These are phyloP conservation scores for Stephania japonica DNA, from an alignment of 164 flowering plant genomes.

Conservation along the genomic window DNA sequence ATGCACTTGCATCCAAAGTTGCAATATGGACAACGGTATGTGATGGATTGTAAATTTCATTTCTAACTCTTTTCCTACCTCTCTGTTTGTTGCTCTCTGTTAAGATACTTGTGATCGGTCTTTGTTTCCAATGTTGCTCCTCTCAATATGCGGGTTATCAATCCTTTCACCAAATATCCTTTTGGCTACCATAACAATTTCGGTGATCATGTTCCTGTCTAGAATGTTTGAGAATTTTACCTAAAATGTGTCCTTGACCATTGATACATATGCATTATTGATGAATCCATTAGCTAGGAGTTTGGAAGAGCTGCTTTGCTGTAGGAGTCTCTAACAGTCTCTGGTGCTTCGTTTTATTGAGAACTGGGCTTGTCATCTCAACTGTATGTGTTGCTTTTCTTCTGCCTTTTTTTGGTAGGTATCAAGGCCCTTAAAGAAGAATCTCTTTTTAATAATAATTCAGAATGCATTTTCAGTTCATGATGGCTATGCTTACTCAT, in stretches of 20 bases:
- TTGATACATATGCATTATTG: slow-evolving; percentile 58
- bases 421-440: background rate
- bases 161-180: slow-evolving; percentile 93
- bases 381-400: slow-evolving; percentile 67
- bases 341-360: slow-evolving; percentile 48
- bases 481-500: background rate
- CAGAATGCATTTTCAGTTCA: background rate
- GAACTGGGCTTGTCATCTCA: slow-evolving; percentile 70
- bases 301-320: slow-evolving; percentile 75
- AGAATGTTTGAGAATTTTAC: background rate
- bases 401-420: slow-evolving; percentile 80
- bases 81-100: background rate
- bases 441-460: background rate
- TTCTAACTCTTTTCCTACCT: background rate
- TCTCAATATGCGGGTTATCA: slow-evolving; percentile 57
- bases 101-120: background rate
- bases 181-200: slow-evolving; percentile 15
- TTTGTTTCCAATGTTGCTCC: background rate
- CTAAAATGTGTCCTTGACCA: slow-evolving; percentile 41
- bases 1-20: slow-evolving; percentile 51
- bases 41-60: slow-evolving; percentile 5
- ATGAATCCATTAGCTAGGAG: slow-evolving; percentile 82
- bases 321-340: slow-evolving; percentile 25
- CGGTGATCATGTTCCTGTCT: background rate
- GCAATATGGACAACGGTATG: slow-evolving; percentile 93